Base-by-base conservation (phyloP, 768 basidiomycete species). In the Phlebiopsis gigantea region DNA sequence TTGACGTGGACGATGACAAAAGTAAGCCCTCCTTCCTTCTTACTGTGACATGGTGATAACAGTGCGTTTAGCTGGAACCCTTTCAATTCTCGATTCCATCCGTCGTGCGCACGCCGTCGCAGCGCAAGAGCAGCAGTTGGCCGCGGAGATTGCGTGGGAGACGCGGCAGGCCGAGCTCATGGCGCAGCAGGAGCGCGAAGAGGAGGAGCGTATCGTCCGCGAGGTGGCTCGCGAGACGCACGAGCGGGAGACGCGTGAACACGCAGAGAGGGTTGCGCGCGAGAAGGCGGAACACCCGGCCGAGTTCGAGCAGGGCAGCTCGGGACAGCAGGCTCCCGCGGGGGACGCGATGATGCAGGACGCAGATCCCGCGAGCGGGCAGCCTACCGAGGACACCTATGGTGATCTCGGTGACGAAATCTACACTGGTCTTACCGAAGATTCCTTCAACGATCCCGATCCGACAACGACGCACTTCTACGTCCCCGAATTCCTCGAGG, bases 1-100 rank as follows among this genome's bases (percentile, higher is more conserved):
- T 59, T 2, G 44, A 49, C 17, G 53, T 59, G 1, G 58, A 59
- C 39, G 54, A 56, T 25, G 44, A 56, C 22, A 29, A 43, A 28
- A 34, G 58, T 56, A n/a, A 19, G 53, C 42, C 8, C 26, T 2
- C 5, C 21, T 2, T 28, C 14, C 17, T 19, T 31, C 26, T 44
- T 12, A 45, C 10, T 7, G 10, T 14, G 8, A 15, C 10, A 39
- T n/a, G 2, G 1, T 48, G 31, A 31, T 48, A 21, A 55, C 26
- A 15, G 8, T 24, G 2, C n/a, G 3, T 7, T 5, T 39, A 59
- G 57, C 46, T 9, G 57, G 51, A 19, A 46, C 21, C 4, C 57
- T 58, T 8, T 46, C 51, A 2, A 53, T 46, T 22, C 22, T 34
- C 8, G 44, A 54, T n/a, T 28, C 57, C 10, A 58, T 58, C 14